Evolutionary conservation across 164 flowering plant species (phyloP), one percentile per base, ranked within the genome.

Genomic region (Liriodendron chinense): DNA sequence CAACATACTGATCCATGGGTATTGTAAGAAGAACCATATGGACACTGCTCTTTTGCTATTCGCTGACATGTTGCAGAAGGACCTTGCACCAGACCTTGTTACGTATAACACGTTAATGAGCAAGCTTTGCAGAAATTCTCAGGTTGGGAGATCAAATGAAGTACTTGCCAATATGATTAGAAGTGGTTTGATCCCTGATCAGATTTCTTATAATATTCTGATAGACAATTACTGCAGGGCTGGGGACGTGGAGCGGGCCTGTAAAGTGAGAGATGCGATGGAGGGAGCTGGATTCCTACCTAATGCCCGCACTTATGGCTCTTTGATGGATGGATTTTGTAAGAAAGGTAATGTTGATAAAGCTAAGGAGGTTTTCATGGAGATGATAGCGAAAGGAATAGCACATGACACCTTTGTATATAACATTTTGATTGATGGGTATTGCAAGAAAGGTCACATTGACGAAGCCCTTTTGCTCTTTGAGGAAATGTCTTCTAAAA

Each of bases 1-100:
- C 69, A 66, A 66, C 69, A 66, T 66, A 21, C 22, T 66, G 69
- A 66, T 66, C 8, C 7, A 66, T 66, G 69, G 69, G 21, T 66
- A 66, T 66, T 66, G 69, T 22, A 66, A 66, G 12, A 66, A 66
- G 12, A 25, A 25, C 21, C 25, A 14, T 20, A 7, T 23, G 25
- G 69, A 66, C 7, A 22, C 24, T 21, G 69, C 69, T 66, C 25
- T 66, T 25, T 12, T 25, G 24, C 23, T 66, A 14, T 23, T 66
- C 22, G 69, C 18, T 66, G 69, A 66, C 18, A 66, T 66, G 69
- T 25, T 66, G 24, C 28, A 12, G 18, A 25, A 66, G 28, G 22
- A 25, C 28, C 3, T 21, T 66, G 25, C 69, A 14, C 69, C 69
- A 21, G 69, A 66, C 69, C 22, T 66, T 16, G 69, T 66, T 13